Base-by-base conservation (phyloP, 1,139 yeast species). In the Lodderomyces metapsilosis region DNA sequence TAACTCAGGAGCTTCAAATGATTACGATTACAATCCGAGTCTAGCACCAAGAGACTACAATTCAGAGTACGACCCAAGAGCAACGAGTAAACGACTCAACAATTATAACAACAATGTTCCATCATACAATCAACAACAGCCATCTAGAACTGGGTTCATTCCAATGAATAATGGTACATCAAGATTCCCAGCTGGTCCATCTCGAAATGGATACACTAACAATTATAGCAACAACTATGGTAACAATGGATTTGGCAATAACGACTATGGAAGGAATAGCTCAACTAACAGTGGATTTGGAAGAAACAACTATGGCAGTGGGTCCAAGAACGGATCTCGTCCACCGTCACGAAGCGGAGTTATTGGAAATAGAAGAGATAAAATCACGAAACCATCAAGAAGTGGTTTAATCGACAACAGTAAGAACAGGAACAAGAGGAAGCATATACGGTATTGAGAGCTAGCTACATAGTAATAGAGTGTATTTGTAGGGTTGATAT, bases 291-390 rank as follows among this genome's bases (percentile, higher is more conserved):
- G 12, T 15, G 32, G 12, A 10, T 28, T 15, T 28, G 18, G 32
- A 5, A 28, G 18, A 28, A 28, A 18, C n/a, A 15, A 15, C 18
- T 15, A 15, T 15, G 32, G 32, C 2, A 15, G 18, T 32, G 38
- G 47, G 41, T 39, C 30, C 20, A 37, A 39, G 39, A 42, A 21
- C 7, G 32, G 32, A 9, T 37, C 41, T 15, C 42, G 43, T 7
- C 44, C 41, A 22, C 61, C 62, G 8, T 48, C 63, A 8, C 44
- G 61, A 38, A 47, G 59, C 9, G 62, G 63, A 1, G 38, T 48
- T 12, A 46, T 56, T n/a, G n/a, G n/a, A 11, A 31, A 16, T 18
- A 33, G 33, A 12, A 15, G 32, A 7, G 34, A 31, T 23, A 44
- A 40, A 21, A 21, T 30, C 3, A 16, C 46, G 4, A 45, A 46